Base-by-base conservation (phyloP, 495 filamentous ascomycete genomes). In the Penicillium simplicissimum region DNA sequence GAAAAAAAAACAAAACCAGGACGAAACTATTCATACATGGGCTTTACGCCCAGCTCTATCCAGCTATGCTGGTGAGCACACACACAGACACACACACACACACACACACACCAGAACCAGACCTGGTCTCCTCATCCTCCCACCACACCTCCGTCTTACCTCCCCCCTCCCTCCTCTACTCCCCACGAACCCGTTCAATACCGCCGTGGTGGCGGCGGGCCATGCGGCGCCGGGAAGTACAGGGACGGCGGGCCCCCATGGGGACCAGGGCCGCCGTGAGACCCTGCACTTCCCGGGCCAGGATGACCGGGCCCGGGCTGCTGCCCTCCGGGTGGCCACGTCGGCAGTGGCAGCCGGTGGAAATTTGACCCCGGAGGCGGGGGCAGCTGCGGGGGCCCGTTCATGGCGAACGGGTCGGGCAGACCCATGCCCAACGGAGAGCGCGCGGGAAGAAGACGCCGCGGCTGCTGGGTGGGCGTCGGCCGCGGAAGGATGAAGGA, bases 351-450 rank as follows among this genome's bases (percentile, higher is more conserved):
- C 45, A 76, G 69, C 14, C 71, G 67, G 14, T 67, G 70, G 52
- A 79, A 78, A 58, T 77, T 76, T 0, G 75, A 78, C 8, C 76
- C 76, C 19, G 73, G 73, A 8, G 77, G 77, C 21, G 77, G 77
- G 6, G 77, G 77, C 13, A 78, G 72, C 53, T 74, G 76, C 31
- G 77, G 77, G 13, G 72, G 76, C 1, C 75, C 77, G 42, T 60
- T 68, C 62, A 71, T 66, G 10, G 72, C 56, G 60, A 78, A 77
- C 7, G 73, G 74, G 43, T 77, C 74, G 8, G 76, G 77, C 33
- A 77, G 58, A 25, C 71, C 71, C 49, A 74, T 61, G 34, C 71
- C 72, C 52, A 74, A 58, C 56, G 74, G 71, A 4, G 67, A 70
- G 4, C 62, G 69, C 0, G 76, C 75, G 15, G 77, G 77, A 17